Percentiles rank a stretch among this genome's conserved stretches.
These are phyloP conservation scores for Globisporangium ultimum DNA, from an alignment of 352 stramenopile genomes.

Conservation along the genomic window DNA sequence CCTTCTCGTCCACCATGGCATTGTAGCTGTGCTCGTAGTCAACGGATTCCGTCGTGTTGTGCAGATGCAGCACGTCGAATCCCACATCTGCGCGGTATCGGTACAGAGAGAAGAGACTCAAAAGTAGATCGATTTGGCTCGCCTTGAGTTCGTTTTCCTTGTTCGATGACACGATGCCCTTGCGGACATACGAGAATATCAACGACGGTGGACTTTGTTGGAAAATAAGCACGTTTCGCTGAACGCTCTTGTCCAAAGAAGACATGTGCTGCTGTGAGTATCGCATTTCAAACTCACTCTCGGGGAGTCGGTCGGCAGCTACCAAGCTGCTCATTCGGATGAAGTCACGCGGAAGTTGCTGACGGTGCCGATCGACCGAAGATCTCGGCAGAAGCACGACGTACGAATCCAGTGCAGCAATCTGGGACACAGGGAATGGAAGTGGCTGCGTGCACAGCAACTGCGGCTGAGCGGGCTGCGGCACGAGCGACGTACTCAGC, in stretches of 20 bases:
- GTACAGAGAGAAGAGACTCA: conserved; percentile 84
- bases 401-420: conserved; percentile 75
- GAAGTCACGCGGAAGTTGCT: conserved; percentile 21
- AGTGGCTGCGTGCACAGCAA: conserved; percentile 65
- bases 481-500: conserved; percentile 46
- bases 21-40: not conserved
- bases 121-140: conserved; percentile 67
- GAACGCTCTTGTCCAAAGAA: conserved; percentile 4
- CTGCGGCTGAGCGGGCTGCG: conserved; percentile 69
- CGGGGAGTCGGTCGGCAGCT: conserved; percentile 43
- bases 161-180: conserved; percentile 28
- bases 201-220: conserved; percentile 75
- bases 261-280: not conserved
- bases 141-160: conserved; percentile 22
- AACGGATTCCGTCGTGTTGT: not conserved
- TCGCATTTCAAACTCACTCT: conserved; percentile 57
- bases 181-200: conserved; percentile 58
- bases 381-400: conserved; percentile 60
- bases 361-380: not conserved
- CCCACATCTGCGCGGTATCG: conserved; percentile 82
- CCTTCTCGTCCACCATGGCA: conserved; percentile 32
- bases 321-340: conserved; percentile 40
- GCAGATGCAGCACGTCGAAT: conserved; percentile 36
- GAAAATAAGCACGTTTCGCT: conserved; percentile 53
- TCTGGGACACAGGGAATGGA: conserved; percentile 47